Base-by-base conservation (phyloP, 371 early-diverging fungal genomes). In the Actinomortierella ambigua region DNA sequence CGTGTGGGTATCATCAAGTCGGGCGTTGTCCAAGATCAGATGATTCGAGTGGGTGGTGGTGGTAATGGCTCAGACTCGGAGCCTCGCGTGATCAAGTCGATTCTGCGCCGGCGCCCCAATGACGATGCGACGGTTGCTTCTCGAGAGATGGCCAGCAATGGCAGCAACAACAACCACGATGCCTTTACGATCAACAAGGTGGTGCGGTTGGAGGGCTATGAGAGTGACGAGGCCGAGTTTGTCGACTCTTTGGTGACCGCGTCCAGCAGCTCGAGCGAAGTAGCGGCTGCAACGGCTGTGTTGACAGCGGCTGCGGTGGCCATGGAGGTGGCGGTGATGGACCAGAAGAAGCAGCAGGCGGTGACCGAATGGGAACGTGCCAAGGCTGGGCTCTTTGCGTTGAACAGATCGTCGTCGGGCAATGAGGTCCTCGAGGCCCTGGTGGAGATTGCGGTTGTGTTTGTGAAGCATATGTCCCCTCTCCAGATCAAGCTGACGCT, bases 141-240 rank as follows among this genome's bases (percentile, higher is more conserved):
- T 1, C 24, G 22, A 8, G 8, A 3, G 20, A 22, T n/a, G n/a
- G n/a, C n/a, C n/a, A n/a, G n/a, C n/a, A n/a, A n/a, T n/a, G n/a
- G n/a, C n/a, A n/a, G n/a, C n/a, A n/a, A n/a, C n/a, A n/a, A n/a
- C n/a, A n/a, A n/a, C n/a, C n/a, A n/a, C n/a, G n/a, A n/a, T n/a
- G n/a, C n/a, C n/a, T n/a, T n/a, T n/a, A n/a, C 48, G 1, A 54
- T 52, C n/a, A 29, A 54, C 2, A 54, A 52, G 20, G 29, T 47
- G 22, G n/a, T 18, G 11, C 40, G 47, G 3, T 11, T 34, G 34
- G 39, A 53, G 26, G 63, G 56, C 2, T 54, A 49, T 26, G 58
- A 58, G 53, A 59, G 69, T 22, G 63, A 63, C 20, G 69, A 69
- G 29, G 65, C 57, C 8, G 69, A 69, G 50, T 63, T 69, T 50